A percentile compares a stretch with the other conserved stretches of the same genome.
These are phyloP conservation scores for Wickerhamomyces rabaulensis DNA, from an alignment of 805 yeast genomes.

Conservation along the genomic window DNA sequence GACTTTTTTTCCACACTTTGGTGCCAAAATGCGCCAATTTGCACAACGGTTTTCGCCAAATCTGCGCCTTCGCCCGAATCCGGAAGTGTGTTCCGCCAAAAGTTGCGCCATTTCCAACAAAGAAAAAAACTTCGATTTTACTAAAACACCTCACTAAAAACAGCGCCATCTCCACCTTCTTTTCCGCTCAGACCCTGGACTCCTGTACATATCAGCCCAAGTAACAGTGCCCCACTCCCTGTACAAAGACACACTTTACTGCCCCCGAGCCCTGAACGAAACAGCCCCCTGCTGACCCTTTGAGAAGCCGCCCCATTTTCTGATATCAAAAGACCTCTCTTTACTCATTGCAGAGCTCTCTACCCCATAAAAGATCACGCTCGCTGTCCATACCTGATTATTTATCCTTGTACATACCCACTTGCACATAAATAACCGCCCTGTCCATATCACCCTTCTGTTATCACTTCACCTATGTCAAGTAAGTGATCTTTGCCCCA, in stretches of 20 bases:
- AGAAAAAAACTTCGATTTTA: too few relatives aligned
- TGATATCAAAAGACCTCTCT: too few relatives aligned
- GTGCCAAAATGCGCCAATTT: not conserved
- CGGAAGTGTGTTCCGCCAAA: not conserved
- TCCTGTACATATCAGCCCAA: constrained; percentile 8
- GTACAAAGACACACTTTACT: constrained; percentile 1
- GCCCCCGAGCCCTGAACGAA: too few relatives aligned
- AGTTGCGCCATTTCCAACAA: not conserved
- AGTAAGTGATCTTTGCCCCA: not conserved
- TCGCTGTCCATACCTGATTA: not conserved
- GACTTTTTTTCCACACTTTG: not conserved
- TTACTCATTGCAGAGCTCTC: not conserved
- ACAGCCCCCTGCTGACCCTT: too few relatives aligned
- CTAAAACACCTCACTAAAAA: not conserved
- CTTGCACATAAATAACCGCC: not conserved
- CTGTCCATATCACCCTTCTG: not conserved
- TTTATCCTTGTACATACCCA: not conserved
- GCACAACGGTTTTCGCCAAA: too few relatives aligned
- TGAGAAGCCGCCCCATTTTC: not conserved
- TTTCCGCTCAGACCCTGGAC: not conserved
- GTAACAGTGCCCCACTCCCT: not conserved
- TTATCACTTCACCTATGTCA: not conserved
- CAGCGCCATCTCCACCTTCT: not conserved
- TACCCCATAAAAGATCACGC: not conserved
- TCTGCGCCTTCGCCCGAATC: not conserved